phyloP scores from a whole-genome alignment of 176 grass and related monocot genomes.

The Thinopyrum elongatum region DNA sequence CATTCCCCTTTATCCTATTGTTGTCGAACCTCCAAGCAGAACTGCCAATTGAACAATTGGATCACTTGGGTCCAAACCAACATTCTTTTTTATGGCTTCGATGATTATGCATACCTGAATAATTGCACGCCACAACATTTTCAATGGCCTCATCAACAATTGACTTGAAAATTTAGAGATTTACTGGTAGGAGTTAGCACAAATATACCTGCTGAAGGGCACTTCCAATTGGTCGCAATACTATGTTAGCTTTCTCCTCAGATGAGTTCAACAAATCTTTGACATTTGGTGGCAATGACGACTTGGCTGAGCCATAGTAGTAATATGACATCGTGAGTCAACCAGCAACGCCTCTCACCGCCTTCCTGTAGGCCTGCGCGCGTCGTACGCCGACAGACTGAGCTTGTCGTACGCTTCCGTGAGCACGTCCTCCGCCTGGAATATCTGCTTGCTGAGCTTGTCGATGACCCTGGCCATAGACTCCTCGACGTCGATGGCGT shows the following conservation, averaged over 20 bases:
- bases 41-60: slow-evolving; percentile 69
- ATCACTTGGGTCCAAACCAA: slow-evolving; percentile 91
- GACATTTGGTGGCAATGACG: slow-evolving; percentile 65
- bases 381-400: slow-evolving; percentile 23
- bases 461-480: too few relatives aligned
- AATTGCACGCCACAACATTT: neutral
- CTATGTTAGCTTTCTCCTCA: slow-evolving; percentile 67
- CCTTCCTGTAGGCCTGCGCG: slow-evolving; percentile 51
- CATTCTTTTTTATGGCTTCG: slow-evolving; percentile 78
- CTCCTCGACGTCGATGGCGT: neutral
- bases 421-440: neutral
- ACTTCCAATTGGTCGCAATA: slow-evolving; percentile 56
- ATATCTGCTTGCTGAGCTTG: too few relatives aligned
- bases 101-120: slow-evolving; percentile 57
- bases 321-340: slow-evolving; percentile 47
- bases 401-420: slow-evolving; percentile 30
- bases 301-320: slow-evolving; percentile 78
- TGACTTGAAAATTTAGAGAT: neutral
- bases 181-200: neutral
- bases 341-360: slow-evolving; percentile 42
- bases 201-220: slow-evolving; percentile 77
- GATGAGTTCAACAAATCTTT: slow-evolving; percentile 60
- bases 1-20: too few relatives aligned
- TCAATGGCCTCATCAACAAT: neutral
- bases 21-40: slow-evolving; percentile 49